These are phyloP conservation scores for Xylaria sp. DNA, from an alignment of 2,329 filamentous ascomycete species.

Conservation along the genomic window DNA sequence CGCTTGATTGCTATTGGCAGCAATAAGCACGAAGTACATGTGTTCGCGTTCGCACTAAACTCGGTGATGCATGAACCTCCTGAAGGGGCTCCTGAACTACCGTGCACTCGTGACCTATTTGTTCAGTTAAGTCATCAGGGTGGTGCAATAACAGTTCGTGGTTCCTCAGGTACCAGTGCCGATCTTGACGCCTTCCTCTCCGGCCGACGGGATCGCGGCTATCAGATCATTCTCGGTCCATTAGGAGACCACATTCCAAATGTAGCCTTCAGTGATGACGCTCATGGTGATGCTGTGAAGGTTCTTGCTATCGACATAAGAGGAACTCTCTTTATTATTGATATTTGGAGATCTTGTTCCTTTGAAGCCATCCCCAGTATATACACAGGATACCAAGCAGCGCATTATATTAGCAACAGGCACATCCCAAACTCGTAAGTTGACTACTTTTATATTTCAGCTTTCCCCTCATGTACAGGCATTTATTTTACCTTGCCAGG, in stretches of 20 bases:
- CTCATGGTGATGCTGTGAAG: conserved; percentile 60
- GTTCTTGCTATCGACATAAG: conserved; percentile 64
- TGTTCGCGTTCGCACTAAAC: conserved; percentile 52
- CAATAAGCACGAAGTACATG: conserved; percentile 65
- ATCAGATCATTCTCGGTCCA: conserved; percentile 62
- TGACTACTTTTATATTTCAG: neutral
- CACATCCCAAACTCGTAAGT: conserved; percentile 9
- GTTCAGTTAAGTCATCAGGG: conserved; percentile 39
- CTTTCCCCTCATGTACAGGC: neutral
- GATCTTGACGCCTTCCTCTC: conserved; percentile 42
- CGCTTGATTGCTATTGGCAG: conserved; percentile 87
- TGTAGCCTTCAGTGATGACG: conserved; percentile 62
- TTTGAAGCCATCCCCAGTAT: conserved; percentile 37
- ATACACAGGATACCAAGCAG: conserved; percentile 19
- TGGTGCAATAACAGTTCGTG: conserved; percentile 8
- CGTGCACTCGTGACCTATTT: conserved; percentile 35
- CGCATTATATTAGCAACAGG: neutral
- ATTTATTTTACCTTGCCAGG: neutral
- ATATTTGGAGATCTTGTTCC: conserved; percentile 60
- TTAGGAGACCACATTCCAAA: conserved; percentile 63
- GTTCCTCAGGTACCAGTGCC: conserved; percentile 22
- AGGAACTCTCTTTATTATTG: conserved; percentile 61
- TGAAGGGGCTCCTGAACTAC: conserved; percentile 7
- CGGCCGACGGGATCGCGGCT: conserved; percentile 57
- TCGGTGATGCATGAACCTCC: conserved; percentile 2